These are phyloP conservation scores for Micractinium sp. DNA, from an alignment of 139 green algal species.

Conservation along the genomic window DNA sequence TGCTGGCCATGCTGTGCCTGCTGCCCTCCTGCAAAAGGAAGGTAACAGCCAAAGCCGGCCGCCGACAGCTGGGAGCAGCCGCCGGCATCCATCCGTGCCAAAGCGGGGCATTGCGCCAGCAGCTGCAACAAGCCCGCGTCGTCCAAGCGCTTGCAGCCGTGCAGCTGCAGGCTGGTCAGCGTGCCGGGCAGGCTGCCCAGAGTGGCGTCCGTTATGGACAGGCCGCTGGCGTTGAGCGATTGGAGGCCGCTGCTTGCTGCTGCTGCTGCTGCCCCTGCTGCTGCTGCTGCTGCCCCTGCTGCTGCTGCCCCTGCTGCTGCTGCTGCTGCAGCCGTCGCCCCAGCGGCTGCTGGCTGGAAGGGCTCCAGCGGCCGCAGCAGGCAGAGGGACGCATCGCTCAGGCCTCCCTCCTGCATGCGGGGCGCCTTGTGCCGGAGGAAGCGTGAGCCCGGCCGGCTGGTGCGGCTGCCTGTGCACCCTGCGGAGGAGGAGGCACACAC, in stretches of 20 bases:
- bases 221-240: neutral
- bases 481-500: neutral
- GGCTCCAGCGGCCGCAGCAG: neutral
- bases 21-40: neutral
- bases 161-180: constrained; percentile 1
- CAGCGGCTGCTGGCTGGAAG: neutral
- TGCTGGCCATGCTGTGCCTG: neutral
- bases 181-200: neutral
- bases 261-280: neutral
- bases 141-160: constrained; percentile 14
- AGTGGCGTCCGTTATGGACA: neutral
- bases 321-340: neutral
- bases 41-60: constrained; percentile 16
- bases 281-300: neutral
- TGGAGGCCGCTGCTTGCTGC: neutral
- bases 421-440: neutral
- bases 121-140: constrained; percentile 27
- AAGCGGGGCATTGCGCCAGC: neutral
- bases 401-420: constrained; percentile 9
- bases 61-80: constrained; percentile 28
- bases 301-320: neutral
- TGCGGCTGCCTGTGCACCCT: constrained; percentile 2
- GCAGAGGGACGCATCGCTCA: neutral
- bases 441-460: constrained; percentile 9
- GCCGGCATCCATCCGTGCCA: constrained; percentile 8